These are phyloP conservation scores for Pouteria glomerata DNA, from an alignment of 148 eudicot species.

Conservation along the genomic window DNA sequence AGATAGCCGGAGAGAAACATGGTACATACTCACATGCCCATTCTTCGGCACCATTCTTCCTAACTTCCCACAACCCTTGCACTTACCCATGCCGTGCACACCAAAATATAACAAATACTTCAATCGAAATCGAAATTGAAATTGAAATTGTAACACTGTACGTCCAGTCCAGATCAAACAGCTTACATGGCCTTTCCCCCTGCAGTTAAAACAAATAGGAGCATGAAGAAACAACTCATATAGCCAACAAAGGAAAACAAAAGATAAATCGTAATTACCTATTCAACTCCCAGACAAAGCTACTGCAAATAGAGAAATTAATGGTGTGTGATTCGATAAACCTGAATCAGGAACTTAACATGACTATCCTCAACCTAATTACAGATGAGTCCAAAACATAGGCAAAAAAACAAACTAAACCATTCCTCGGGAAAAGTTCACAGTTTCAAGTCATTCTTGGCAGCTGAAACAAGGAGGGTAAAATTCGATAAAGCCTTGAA, in stretches of 20 bases:
- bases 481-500: not conserved
- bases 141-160: slow-evolving; percentile 11
- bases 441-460: too few relatives aligned
- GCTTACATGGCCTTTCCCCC: slow-evolving; percentile 61
- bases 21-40: slow-evolving; percentile 44
- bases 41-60: slow-evolving; percentile 45
- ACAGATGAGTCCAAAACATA: too few relatives aligned
- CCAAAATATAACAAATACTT: slow-evolving; percentile 21
- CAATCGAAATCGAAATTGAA: too few relatives aligned
- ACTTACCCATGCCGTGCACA: slow-evolving; percentile 46
- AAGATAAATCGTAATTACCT: not conserved
- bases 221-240: not conserved
- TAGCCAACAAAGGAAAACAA: not conserved
- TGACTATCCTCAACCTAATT: too few relatives aligned
- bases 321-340: not conserved
- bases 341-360: not conserved
- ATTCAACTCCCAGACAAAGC: not conserved
- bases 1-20: slow-evolving; percentile 60
- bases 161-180: slow-evolving; percentile 22
- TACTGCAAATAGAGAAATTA: not conserved
- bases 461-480: not conserved
- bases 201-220: slow-evolving; percentile 30
- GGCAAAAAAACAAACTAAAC: too few relatives aligned
- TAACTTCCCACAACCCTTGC: slow-evolving; percentile 43
- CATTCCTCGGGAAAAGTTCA: too few relatives aligned